Evolutionary conservation across 768 basidiomycete genomes (phyloP).

Genomic region (Collybia mongolica): DNA sequence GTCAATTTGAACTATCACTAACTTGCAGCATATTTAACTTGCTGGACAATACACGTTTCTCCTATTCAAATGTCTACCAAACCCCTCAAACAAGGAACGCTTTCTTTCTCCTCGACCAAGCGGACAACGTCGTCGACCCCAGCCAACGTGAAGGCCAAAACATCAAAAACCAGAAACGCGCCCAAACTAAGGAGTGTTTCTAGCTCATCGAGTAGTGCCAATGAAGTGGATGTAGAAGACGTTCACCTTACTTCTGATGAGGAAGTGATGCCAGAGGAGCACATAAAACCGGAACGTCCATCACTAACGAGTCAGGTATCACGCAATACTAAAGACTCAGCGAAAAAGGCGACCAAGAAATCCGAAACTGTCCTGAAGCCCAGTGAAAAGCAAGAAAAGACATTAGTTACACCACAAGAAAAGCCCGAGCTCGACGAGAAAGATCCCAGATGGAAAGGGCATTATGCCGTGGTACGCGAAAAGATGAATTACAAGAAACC

Average conservation of each 20-base stretch:
- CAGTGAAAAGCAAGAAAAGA: constrained; percentile 10
- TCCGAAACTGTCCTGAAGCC: neutral
- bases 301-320: neutral
- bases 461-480: constrained; percentile 43
- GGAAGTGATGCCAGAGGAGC: constrained; percentile 9
- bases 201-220: constrained; percentile 16
- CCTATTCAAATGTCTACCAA: constrained; percentile 7
- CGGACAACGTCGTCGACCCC: constrained; percentile 33
- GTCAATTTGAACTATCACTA: too few species aligned
- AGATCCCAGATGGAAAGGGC: constrained; percentile 48
- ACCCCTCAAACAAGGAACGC: constrained; percentile 40
- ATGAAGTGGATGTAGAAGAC: constrained; percentile 22
- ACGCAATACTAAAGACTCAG: constrained; percentile 1
- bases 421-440: constrained; percentile 44
- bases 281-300: neutral
- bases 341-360: neutral
- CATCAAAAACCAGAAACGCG: constrained; percentile 10
- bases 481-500: constrained; percentile 57
- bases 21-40: too few species aligned
- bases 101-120: constrained; percentile 46
- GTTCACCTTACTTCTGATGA: constrained; percentile 20
- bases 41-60: neutral
- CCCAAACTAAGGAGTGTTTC: constrained; percentile 5
- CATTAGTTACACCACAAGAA: constrained; percentile 12
- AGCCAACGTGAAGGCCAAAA: constrained; percentile 19